Evolutionary conservation across 192 early-diverging fungal species (phyloP).

Genomic region (Coemansia sp.): DNA sequence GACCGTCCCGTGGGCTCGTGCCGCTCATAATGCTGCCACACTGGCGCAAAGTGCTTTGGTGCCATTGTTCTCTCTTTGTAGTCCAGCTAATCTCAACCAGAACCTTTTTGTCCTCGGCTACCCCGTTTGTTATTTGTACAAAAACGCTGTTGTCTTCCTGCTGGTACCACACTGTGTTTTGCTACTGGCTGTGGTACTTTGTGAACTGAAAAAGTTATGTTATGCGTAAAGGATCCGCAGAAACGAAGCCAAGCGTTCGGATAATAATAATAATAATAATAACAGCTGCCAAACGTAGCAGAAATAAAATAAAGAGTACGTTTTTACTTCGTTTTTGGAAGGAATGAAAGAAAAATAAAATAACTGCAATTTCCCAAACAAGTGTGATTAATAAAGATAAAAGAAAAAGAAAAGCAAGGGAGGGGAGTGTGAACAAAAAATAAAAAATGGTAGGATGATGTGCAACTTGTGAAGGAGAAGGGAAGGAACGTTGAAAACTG

Average conservation of each 20-base stretch:
- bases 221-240: not conserved
- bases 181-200: slow-evolving; percentile 4
- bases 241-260: not conserved
- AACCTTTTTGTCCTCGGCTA: not conserved
- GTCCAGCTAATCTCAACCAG: not conserved
- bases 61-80: slow-evolving; percentile 21
- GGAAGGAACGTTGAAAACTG: too few species aligned
- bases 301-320: too few species aligned
- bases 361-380: too few species aligned
- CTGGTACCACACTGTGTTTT: not conserved
- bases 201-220: not conserved
- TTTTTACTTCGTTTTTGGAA: not conserved
- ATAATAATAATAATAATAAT: not conserved
- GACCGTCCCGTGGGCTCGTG: slow-evolving; percentile 53
- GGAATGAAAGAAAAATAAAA: too few species aligned
- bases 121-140: not conserved
- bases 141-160: not conserved
- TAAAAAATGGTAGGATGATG: not conserved
- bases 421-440: too few species aligned
- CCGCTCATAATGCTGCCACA: slow-evolving; percentile 54
- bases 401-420: too few species aligned
- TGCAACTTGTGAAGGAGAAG: too few species aligned
- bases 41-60: slow-evolving; percentile 55
- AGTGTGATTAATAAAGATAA: not conserved
- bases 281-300: not conserved